Conservation (phyloP, 192 early-diverging fungal genomes). For the Powellomyces hirtus region DNA sequence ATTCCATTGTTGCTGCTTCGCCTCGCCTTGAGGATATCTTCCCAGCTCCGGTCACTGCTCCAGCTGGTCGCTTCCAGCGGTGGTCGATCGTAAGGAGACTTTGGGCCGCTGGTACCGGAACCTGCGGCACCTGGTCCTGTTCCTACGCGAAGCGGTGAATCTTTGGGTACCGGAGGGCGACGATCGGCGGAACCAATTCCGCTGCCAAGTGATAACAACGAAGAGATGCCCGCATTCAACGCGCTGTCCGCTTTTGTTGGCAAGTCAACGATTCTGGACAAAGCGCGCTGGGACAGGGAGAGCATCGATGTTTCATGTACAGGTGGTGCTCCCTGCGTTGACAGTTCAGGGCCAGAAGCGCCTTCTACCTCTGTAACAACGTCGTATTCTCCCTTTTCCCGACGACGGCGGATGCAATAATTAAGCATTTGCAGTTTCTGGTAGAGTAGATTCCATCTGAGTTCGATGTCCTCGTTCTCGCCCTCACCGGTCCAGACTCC, state of each 20-base stretch:
- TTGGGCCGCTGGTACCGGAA: background rate
- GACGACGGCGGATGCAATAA: conserved; percentile 28
- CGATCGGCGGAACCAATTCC: background rate
- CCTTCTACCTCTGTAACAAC: background rate
- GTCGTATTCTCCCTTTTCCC: conserved; percentile 5
- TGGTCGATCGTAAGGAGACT: background rate
- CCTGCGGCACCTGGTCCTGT: background rate
- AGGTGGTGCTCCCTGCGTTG: background rate
- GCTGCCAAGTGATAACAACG: background rate
- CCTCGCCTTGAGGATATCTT: conserved; percentile 21
- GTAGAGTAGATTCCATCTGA: conserved; percentile 29
- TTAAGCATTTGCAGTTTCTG: conserved; percentile 45
- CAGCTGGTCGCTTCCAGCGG: conserved; percentile 28
- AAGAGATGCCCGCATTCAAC: too few relatives aligned
- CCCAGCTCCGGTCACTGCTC: conserved; percentile 34
- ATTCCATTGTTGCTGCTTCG: conserved; percentile 1
- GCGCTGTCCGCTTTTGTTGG: too few relatives aligned
- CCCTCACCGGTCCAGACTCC: conserved; percentile 12
- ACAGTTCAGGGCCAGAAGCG: too few relatives aligned
- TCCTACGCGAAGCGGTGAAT: background rate
- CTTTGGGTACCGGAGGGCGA: background rate
- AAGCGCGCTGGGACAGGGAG: conserved; percentile 4
- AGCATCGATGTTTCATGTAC: background rate
- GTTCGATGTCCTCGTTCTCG: conserved; percentile 21
- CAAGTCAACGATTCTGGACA: background rate